Percentiles rank a stretch among this genome's conserved stretches.
These are phyloP conservation scores for Paraconiothyrium sp. DNA, from an alignment of 2,329 filamentous ascomycete genomes.

Conservation along the genomic window DNA sequence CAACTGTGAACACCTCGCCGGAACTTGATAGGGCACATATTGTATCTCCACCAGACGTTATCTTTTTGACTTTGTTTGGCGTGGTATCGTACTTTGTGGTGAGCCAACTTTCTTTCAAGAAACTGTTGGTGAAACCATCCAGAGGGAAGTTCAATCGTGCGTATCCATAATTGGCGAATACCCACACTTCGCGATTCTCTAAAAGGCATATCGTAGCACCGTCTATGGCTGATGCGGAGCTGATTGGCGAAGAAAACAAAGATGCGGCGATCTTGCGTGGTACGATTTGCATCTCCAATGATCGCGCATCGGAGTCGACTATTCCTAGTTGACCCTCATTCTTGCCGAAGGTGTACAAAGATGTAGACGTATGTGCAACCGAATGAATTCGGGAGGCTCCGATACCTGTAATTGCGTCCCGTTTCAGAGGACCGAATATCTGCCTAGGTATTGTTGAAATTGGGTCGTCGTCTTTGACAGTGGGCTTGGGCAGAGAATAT, in stretches of 20 bases:
- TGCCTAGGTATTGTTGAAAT: conserved; percentile 84
- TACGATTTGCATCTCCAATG: conserved; percentile 80
- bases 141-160: conserved; percentile 87
- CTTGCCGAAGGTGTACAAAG: conserved; percentile 92
- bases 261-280: conserved; percentile 91
- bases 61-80: conserved; percentile 75
- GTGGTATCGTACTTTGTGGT: conserved; percentile 71
- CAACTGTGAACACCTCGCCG: conserved; percentile 88
- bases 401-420: conserved; percentile 80
- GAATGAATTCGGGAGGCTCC: conserved; percentile 93
- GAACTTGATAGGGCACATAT: conserved; percentile 86
- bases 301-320: conserved; percentile 93
- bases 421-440: conserved; percentile 90
- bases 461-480: conserved; percentile 80
- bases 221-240: conserved; percentile 87
- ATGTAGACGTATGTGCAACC: conserved; percentile 81
- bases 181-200: conserved; percentile 87
- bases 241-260: conserved; percentile 76
- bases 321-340: conserved; percentile 94
- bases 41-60: conserved; percentile 87
- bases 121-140: conserved; percentile 75
- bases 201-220: conserved; percentile 86
- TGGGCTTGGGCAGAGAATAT: conserved; percentile 75
- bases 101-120: conserved; percentile 72
- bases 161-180: conserved; percentile 96